A percentile compares a stretch with the other conserved stretches of the same genome.
Conservation (phyloP, 108 stramenopile genomes). For the Poteriospumella lacustris region DNA sequence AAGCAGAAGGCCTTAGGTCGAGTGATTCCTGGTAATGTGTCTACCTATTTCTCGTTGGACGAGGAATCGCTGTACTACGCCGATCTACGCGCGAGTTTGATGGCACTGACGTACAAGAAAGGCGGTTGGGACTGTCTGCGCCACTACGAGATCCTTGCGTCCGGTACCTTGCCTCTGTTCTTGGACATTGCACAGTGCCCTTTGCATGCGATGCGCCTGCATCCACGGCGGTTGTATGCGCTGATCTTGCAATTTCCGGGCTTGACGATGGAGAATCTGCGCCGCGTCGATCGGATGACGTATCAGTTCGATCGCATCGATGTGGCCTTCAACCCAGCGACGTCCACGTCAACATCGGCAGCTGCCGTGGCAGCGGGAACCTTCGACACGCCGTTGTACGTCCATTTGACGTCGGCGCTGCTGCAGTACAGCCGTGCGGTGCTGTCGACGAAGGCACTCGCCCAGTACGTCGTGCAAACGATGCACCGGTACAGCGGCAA, state of each 20-base stretch:
- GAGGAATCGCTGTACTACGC: background rate
- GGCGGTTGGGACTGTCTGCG: constrained; percentile 27
- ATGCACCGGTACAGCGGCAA: background rate
- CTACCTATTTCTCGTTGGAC: background rate
- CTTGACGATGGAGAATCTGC: background rate
- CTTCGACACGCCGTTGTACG: background rate
- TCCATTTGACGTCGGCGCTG: background rate
- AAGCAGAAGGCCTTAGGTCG: background rate
- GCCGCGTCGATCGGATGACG: background rate
- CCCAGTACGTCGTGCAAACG: constrained; percentile 4
- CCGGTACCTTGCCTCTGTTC: background rate
- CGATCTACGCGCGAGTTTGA: background rate
- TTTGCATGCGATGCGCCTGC: background rate
- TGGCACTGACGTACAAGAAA: background rate
- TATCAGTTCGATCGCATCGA: too few relatives aligned
- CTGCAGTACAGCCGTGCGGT: background rate
- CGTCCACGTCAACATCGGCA: too few relatives aligned
- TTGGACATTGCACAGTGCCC: background rate
- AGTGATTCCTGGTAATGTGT: background rate
- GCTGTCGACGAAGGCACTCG: background rate
- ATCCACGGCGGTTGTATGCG: background rate
- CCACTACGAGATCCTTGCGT: constrained; percentile 23
- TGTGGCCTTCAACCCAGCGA: background rate
- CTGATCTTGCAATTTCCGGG: background rate
- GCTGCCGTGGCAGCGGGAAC: background rate